These are phyloP conservation scores for Camelina laxa DNA, from an alignment of 345 rosid species.

Conservation along the genomic window DNA sequence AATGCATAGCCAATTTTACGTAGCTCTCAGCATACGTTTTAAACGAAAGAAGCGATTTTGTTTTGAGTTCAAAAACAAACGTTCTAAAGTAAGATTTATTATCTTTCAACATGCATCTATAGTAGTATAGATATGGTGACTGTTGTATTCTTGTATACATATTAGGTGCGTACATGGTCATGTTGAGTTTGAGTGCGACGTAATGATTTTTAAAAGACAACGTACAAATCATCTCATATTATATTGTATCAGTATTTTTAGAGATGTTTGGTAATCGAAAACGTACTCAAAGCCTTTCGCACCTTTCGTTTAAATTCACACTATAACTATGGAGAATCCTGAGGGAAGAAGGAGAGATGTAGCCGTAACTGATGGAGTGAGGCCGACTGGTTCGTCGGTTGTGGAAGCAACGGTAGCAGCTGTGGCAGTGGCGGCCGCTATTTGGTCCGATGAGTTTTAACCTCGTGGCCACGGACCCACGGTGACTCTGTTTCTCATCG, in stretches of 20 bases:
- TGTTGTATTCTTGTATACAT: not conserved
- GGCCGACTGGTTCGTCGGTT: conserved; percentile 11
- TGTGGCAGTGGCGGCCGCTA: conserved; percentile 44
- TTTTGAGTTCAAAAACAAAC: conserved; percentile 13
- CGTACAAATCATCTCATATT: not conserved
- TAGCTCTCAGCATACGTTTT: not conserved
- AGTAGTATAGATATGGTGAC: not conserved
- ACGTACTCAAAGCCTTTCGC: not conserved
- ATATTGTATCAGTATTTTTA: not conserved
- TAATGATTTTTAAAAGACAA: not conserved
- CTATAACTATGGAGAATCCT: conserved; percentile 31
- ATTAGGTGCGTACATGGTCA: not conserved
- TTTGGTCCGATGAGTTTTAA: conserved; percentile 49
- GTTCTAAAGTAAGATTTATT: not conserved
- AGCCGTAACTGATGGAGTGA: conserved; percentile 16
- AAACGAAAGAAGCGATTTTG: not conserved
- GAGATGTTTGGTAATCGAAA: not conserved
- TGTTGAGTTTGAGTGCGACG: not conserved
- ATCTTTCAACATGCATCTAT: conserved; percentile 14
- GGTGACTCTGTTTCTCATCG: conserved; percentile 40
- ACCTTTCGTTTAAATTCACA: not conserved
- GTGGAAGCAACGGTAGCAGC: conserved; percentile 42
- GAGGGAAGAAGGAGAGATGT: conserved; percentile 25
- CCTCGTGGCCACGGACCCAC: conserved; percentile 33
- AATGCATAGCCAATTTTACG: conserved; percentile 20